Percentiles rank a stretch among this genome's conserved stretches.
Conservation (phyloP, 805 yeast species). For the Wickerhamiella kurtzmanii region DNA sequence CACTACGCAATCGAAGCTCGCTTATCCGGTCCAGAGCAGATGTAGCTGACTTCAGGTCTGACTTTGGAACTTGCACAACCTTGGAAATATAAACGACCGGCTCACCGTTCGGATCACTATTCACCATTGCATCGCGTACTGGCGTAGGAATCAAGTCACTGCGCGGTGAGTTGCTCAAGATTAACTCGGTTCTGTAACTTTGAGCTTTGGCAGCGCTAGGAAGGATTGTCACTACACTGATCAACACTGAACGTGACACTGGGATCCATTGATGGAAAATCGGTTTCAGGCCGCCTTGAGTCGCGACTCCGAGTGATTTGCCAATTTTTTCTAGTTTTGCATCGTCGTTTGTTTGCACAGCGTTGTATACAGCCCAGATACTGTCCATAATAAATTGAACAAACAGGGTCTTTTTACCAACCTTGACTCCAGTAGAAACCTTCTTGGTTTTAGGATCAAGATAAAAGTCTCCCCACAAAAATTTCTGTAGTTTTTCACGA, state of each 20-base stretch:
- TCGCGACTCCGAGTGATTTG: constrained; percentile 50
- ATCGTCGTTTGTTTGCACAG: constrained; percentile 47
- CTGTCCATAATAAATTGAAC: constrained; percentile 77
- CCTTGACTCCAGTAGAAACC: constrained; percentile 45
- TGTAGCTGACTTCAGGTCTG: constrained; percentile 54
- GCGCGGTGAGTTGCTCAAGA: constrained; percentile 48
- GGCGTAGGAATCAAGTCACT: constrained; percentile 34
- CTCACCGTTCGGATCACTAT: constrained; percentile 57
- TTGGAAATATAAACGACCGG: constrained; percentile 74
- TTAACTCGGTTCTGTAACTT: constrained; percentile 48
- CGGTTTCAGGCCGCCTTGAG: constrained; percentile 43
- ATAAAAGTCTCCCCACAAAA: constrained; percentile 92
- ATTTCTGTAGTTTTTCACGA: constrained; percentile 61
- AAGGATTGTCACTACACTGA: constrained; percentile 70
- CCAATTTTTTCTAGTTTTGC: constrained; percentile 68
- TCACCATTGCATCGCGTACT: constrained; percentile 40
- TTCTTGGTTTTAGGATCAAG: constrained; percentile 83
- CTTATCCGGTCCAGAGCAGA: constrained; percentile 18
- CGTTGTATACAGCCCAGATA: constrained; percentile 82
- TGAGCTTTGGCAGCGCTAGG: constrained; percentile 81
- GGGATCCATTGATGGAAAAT: constrained; percentile 93
- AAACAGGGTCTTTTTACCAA: constrained; percentile 67
- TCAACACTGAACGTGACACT: constrained; percentile 67
- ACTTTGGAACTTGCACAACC: constrained; percentile 71
- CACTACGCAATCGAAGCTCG: constrained; percentile 38